phyloP scores from a whole-genome alignment of 228 moss, liverwort and hornwort species.

The Sphagnum fallax region DNA sequence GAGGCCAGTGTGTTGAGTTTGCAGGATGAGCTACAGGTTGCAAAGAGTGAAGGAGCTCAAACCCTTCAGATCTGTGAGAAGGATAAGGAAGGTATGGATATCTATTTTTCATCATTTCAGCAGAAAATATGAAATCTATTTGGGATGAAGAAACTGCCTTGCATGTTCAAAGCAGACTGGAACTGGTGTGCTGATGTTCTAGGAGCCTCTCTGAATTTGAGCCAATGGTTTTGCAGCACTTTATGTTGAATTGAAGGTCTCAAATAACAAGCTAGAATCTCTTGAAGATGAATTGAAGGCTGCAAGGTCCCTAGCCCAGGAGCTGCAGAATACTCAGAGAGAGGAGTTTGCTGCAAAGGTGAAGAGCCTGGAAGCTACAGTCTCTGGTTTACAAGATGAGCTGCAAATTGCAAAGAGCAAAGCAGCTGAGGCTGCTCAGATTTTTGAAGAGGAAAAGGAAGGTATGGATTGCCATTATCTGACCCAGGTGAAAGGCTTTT shows the following conservation, averaged over 20 bases:
- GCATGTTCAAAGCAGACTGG: no score
- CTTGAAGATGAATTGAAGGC: background rate
- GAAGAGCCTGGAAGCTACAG: constrained; percentile 16
- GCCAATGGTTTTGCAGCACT: background rate
- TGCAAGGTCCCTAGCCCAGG: background rate
- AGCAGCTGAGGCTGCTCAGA: constrained; percentile 21
- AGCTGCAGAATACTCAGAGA: constrained; percentile 5
- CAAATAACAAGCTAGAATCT: background rate
- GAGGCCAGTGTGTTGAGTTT: constrained; percentile 14
- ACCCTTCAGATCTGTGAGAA: constrained; percentile 17
- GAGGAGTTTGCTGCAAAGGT: constrained; percentile 26
- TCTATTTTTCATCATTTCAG: background rate
- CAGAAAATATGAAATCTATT: background rate
- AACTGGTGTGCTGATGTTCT: background rate
- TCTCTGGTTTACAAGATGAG: constrained; percentile 26
- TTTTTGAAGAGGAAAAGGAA: constrained; percentile 21
- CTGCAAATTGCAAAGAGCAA: constrained; percentile 17
- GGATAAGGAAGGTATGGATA: constrained; percentile 10
- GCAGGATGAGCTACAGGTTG: constrained; percentile 20
- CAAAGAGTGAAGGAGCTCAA: constrained; percentile 17
- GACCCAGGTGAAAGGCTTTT: no score
- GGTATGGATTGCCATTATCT: constrained; percentile 1
- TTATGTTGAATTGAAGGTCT: background rate
- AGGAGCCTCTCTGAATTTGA: background rate
- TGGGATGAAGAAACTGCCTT: background rate